Evolutionary conservation across 2,329 filamentous ascomycete species (phyloP).

Genomic region (Botrytis aclada): DNA sequence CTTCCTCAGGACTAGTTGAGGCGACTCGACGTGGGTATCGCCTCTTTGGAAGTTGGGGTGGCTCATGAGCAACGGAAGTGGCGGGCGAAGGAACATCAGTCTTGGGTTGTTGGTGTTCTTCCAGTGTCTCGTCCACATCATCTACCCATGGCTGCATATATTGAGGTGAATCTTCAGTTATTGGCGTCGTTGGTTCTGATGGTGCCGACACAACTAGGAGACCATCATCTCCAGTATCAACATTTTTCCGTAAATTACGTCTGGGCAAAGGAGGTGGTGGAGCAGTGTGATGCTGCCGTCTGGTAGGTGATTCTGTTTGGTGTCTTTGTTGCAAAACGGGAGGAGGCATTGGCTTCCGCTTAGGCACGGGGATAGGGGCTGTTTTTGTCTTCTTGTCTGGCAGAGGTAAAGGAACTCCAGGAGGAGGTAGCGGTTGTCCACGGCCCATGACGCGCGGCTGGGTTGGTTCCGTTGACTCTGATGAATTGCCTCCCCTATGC

Average conservation of each 20-base stretch:
- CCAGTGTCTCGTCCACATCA: slow-evolving; percentile 36
- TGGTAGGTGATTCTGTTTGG: slow-evolving; percentile 31
- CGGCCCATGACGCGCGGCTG: slow-evolving; percentile 70
- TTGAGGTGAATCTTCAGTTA: slow-evolving; percentile 39
- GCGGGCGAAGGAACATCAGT: neutral
- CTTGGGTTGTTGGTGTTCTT: slow-evolving; percentile 12
- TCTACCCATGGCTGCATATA: slow-evolving; percentile 40
- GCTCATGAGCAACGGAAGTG: slow-evolving; percentile 2
- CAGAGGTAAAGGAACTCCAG: slow-evolving; percentile 72
- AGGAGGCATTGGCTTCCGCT: slow-evolving; percentile 60
- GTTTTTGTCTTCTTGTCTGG: slow-evolving; percentile 60
- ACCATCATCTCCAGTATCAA: slow-evolving; percentile 44
- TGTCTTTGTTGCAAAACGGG: slow-evolving; percentile 29
- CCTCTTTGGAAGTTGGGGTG: slow-evolving; percentile 32
- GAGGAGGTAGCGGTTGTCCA: slow-evolving; percentile 77
- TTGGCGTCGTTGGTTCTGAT: slow-evolving; percentile 55
- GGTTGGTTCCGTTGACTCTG: slow-evolving; percentile 41
- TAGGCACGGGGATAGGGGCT: slow-evolving; percentile 56
- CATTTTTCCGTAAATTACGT: slow-evolving; percentile 21
- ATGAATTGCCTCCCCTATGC: slow-evolving; percentile 27
- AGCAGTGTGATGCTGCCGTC: slow-evolving; percentile 36
- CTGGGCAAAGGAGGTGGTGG: slow-evolving; percentile 49
- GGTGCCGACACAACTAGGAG: slow-evolving; percentile 65
- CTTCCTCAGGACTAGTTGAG: slow-evolving; percentile 37
- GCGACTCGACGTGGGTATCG: slow-evolving; percentile 28